Evolutionary conservation across 2,329 filamentous ascomycete species (phyloP).

Genomic region (Stemphylium beticola): DNA sequence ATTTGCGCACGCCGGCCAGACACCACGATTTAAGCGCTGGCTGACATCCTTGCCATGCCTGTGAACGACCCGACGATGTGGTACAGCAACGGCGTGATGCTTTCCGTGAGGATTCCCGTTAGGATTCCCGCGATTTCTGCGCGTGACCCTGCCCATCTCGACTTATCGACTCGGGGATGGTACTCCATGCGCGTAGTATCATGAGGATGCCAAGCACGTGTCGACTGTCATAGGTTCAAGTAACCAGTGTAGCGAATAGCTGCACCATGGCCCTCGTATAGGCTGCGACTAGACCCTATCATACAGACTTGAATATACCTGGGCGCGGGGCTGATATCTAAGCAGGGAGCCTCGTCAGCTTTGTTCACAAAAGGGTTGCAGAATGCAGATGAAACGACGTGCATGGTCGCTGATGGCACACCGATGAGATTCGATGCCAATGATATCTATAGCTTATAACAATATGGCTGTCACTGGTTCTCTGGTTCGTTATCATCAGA

Average conservation of each 20-base stretch:
- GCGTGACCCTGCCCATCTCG: not conserved
- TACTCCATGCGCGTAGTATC: not conserved
- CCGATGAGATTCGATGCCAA: not conserved
- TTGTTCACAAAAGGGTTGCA: not conserved
- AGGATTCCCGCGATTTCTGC: slow-evolving; percentile 1
- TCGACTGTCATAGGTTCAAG: not conserved
- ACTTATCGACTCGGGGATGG: not conserved
- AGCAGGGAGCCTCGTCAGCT: not conserved
- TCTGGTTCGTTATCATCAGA: not conserved
- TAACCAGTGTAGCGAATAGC: not conserved
- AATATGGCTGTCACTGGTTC: too few relatives aligned
- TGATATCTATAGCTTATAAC: not conserved
- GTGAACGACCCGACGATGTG: not conserved
- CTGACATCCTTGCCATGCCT: not conserved
- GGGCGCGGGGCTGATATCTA: not conserved
- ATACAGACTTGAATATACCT: not conserved
- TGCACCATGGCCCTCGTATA: too few relatives aligned
- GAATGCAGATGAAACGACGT: not conserved
- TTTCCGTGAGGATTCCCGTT: not conserved
- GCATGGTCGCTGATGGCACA: not conserved
- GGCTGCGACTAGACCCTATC: not conserved
- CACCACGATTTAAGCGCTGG: not conserved
- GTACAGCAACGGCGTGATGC: not conserved
- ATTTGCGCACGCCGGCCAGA: not conserved
- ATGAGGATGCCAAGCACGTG: not conserved